These are phyloP conservation scores for Fusarium illudens DNA, from an alignment of 2,329 filamentous ascomycete species.

Conservation along the genomic window DNA sequence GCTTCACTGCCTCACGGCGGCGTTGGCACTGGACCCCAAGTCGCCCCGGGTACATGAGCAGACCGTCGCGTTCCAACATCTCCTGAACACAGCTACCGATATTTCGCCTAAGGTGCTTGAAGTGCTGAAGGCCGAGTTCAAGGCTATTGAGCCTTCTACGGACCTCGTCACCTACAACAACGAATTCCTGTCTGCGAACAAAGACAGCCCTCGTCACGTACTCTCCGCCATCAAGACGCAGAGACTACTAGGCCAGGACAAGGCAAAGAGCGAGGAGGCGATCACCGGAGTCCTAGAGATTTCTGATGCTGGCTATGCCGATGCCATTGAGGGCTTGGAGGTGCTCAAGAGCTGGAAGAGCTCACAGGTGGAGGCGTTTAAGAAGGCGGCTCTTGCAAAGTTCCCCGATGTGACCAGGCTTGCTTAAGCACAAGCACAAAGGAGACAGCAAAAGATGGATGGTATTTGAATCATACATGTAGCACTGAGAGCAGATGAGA, in stretches of 20 bases:
- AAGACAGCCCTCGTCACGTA: slow-evolving; percentile 67
- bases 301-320: slow-evolving; percentile 59
- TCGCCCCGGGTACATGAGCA: slow-evolving; percentile 81
- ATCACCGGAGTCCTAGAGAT: slow-evolving; percentile 67
- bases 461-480: slow-evolving; percentile 1
- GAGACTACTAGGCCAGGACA: slow-evolving; percentile 66
- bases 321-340: slow-evolving; percentile 60
- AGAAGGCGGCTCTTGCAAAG: slow-evolving; percentile 57
- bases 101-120: slow-evolving; percentile 72
- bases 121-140: slow-evolving; percentile 75
- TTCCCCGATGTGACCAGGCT: slow-evolving; percentile 62
- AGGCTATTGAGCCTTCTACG: slow-evolving; percentile 63
- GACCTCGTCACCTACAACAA: slow-evolving; percentile 72
- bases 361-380: slow-evolving; percentile 57
- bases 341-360: slow-evolving; percentile 61
- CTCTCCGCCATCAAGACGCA: slow-evolving; percentile 70
- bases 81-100: slow-evolving; percentile 64
- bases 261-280: slow-evolving; percentile 66
- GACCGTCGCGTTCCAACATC: slow-evolving; percentile 72
- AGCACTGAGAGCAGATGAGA: background rate
- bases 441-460: slow-evolving; percentile 3
- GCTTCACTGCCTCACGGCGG: slow-evolving; percentile 82
- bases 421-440: slow-evolving; percentile 39
- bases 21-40: slow-evolving; percentile 72
- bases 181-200: slow-evolving; percentile 69